phyloP scores from a whole-genome alignment of 1,139 yeast genomes.

The Magnusiomyces suaveolens region DNA sequence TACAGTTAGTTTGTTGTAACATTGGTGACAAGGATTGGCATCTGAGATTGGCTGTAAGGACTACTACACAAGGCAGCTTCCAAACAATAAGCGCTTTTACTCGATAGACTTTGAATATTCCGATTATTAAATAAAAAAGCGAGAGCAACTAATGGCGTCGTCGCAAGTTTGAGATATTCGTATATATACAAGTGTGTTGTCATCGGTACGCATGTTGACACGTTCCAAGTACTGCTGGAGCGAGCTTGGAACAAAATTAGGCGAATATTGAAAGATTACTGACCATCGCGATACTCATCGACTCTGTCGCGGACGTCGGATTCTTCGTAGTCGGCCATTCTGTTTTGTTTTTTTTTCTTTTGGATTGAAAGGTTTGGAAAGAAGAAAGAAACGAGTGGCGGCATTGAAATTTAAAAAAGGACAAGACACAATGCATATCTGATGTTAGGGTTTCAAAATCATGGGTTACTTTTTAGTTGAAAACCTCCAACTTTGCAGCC shows the following conservation, averaged over 20 bases:
- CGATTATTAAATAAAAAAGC: not conserved
- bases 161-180: not conserved
- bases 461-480: no score
- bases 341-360: not conserved
- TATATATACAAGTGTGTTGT: no score
- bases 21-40: not conserved
- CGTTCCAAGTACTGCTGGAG: not conserved
- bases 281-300: constrained; percentile 16
- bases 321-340: constrained; percentile 16
- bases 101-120: not conserved
- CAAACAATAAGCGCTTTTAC: not conserved
- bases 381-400: not conserved
- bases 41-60: not conserved
- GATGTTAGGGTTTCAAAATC: not conserved
- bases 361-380: not conserved
- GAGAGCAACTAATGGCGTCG: not conserved
- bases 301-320: constrained; percentile 12
- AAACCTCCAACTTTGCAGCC: no score
- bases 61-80: not conserved
- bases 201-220: not conserved
- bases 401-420: no score
- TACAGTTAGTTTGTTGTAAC: not conserved
- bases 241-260: not conserved
- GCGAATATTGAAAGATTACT: constrained; percentile 7
- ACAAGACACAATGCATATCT: no score